Evolutionary conservation across 352 stramenopile genomes (phyloP), one percentile per base, ranked within the genome.

Genomic region (Pythium coloratum): DNA sequence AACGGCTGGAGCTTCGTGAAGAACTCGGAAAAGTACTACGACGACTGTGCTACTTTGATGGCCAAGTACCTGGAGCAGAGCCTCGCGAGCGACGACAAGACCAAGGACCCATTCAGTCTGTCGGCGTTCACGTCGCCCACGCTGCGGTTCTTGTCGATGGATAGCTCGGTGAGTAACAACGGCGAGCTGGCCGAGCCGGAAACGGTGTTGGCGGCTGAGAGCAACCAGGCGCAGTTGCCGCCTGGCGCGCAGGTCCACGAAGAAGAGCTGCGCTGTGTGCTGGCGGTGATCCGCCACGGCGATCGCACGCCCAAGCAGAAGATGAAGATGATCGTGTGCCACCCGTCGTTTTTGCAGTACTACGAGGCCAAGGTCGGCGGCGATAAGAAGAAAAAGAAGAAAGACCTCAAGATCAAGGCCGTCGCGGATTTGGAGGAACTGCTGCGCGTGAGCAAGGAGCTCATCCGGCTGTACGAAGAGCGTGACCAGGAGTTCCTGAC

Each of bases 1-100:
- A 99, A 99, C 79, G 98, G 98, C 30, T 99, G 96, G 94, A 99
- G 93, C 66, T 99, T 99, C 81, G 98, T 99, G 18, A 99, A 99
- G 84, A 99, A 99, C 68, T 99, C 95, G 53, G 88, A 98, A 62
- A 99, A 99, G 80, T 99, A 99, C 74, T 99, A 99, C 74, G 97
- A 99, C 69, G 97, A 99, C 75, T 98, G 94, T 67, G 95, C 95
- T 6, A 89, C 97, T 63, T 86, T 99, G 67, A 73, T 99, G 42
- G 80, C 75, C 24, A 86, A 93, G 65, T 96, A 92, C 61, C 61
- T 96, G 0, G 83, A 88, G 50, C 77, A 87, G 53, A 83, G 82
- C 24, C 68, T 96, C 42, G 64, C 64, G 32, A 58, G 57, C 57
- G 50, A 75, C 18, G 58, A 67, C 13, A 72, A 66, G 44, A 66